Conservation (phyloP, 495 filamentous ascomycete genomes). For the Podospora pseudoanserina region DNA sequence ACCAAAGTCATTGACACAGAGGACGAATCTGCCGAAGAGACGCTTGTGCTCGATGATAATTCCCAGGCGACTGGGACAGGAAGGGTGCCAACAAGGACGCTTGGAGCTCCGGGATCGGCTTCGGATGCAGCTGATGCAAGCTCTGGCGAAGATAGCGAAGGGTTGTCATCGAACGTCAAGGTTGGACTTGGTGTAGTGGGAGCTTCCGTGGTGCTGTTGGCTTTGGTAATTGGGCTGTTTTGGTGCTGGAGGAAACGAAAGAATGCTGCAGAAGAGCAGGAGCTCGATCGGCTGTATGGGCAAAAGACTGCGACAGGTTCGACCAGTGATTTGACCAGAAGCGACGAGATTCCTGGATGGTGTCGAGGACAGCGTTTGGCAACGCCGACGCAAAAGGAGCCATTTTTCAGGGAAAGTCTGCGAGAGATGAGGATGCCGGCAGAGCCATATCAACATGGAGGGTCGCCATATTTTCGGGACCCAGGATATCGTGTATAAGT, state of each 20-base stretch:
- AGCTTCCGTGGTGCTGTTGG: conserved; percentile 17
- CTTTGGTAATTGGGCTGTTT: conserved; percentile 20
- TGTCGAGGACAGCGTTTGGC: conserved; percentile 28
- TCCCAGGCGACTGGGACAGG: conserved; percentile 1
- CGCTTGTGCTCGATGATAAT: conserved; percentile 18
- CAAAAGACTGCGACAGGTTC: conserved; percentile 17
- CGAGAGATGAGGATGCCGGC: conserved; percentile 15
- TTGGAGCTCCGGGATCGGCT: background rate
- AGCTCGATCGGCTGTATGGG: conserved; percentile 32
- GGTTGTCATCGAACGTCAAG: conserved; percentile 15
- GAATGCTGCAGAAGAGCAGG: conserved; percentile 25
- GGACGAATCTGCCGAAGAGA: conserved; percentile 13
- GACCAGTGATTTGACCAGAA: conserved; percentile 14
- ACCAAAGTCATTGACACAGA: conserved; percentile 17
- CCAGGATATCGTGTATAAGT: background rate
- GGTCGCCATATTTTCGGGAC: background rate
- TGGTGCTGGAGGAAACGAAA: conserved; percentile 26
- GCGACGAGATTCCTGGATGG: conserved; percentile 31
- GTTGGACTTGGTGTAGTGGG: conserved; percentile 27
- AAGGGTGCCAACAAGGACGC: background rate
- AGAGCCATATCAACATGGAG: conserved; percentile 19
- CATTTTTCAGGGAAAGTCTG: background rate
- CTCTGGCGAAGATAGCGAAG: background rate
- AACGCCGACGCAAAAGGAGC: conserved; percentile 18
- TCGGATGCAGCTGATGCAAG: background rate